phyloP scores from a whole-genome alignment of 2,329 filamentous ascomycete species.

The Diaporthe capsici region DNA sequence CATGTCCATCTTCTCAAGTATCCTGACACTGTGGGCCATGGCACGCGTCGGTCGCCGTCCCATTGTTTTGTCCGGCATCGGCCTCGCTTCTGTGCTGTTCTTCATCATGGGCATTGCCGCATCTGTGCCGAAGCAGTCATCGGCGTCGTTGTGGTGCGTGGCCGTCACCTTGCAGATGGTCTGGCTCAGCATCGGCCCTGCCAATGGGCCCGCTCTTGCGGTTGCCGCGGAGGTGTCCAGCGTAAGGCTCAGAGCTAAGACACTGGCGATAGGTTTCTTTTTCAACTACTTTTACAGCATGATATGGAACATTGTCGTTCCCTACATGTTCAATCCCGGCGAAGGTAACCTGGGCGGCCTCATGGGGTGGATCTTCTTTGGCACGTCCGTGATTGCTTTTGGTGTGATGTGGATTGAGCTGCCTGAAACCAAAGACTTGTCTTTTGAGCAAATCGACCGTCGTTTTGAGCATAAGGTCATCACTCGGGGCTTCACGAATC shows the following conservation, averaged over 20 bases:
- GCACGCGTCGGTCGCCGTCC: constrained; percentile 19
- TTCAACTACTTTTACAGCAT: constrained; percentile 37
- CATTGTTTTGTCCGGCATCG: constrained; percentile 20
- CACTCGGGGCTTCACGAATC: not conserved
- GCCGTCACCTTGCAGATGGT: constrained; percentile 33
- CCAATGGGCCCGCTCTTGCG: constrained; percentile 24
- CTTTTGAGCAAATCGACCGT: constrained; percentile 23
- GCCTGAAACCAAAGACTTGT: constrained; percentile 31
- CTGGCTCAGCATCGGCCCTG: constrained; percentile 35
- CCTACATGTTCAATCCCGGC: constrained; percentile 28
- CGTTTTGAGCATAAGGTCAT: constrained; percentile 18
- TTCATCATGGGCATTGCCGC: constrained; percentile 33
- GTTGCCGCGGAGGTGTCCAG: constrained; percentile 30
- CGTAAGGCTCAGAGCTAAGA: constrained; percentile 32
- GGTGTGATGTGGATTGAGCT: constrained; percentile 33
- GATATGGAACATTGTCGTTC: constrained; percentile 32
- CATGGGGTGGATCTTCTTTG: constrained; percentile 33
- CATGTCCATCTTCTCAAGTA: constrained; percentile 28
- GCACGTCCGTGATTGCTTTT: constrained; percentile 17
- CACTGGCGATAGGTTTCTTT: constrained; percentile 32
- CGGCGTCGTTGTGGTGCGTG: constrained; percentile 24
- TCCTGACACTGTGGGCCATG: constrained; percentile 32
- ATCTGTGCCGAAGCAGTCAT: constrained; percentile 27
- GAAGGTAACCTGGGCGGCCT: constrained; percentile 19
- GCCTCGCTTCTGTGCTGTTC: constrained; percentile 26